Percentiles rank a stretch among this genome's conserved stretches.
Conservation (phyloP, 78 protist genomes). For the Speleostelium caveatum region DNA sequence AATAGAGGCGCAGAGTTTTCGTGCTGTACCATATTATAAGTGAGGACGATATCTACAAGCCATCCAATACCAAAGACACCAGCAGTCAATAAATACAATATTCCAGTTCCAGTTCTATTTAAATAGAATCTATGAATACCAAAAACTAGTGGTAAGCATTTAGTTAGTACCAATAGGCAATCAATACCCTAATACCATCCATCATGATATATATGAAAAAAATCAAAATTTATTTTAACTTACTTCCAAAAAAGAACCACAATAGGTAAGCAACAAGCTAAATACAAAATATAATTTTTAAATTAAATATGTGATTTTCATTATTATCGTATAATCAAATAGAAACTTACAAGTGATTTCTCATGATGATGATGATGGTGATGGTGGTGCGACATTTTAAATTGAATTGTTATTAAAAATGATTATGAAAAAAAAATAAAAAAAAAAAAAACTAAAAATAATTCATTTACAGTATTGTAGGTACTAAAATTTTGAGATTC, state of each 20-base stretch:
- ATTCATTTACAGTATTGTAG: background rate
- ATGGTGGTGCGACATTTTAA: background rate
- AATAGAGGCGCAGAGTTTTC: background rate
- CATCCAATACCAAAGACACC: slow-evolving; percentile 45
- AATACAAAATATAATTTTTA: too few species aligned
- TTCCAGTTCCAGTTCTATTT: slow-evolving; percentile 22
- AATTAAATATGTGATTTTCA: too few species aligned
- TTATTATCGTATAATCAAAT: background rate
- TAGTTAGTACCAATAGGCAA: too few species aligned
- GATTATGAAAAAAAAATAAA: background rate
- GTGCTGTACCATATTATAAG: slow-evolving; percentile 35
- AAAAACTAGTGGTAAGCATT: too few species aligned
- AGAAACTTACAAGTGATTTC: background rate
- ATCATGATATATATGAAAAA: too few species aligned
- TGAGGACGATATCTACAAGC: slow-evolving; percentile 23
- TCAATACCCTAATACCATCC: too few species aligned
- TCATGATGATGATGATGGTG: background rate
- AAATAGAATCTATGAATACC: slow-evolving; percentile 51
- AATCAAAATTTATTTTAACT: too few species aligned
- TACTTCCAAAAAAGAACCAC: background rate
- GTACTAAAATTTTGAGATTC: too few species aligned
- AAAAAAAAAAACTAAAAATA: too few species aligned
- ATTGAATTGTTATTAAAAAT: too few species aligned
- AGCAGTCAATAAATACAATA: slow-evolving; percentile 20
- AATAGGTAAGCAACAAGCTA: background rate